phyloP scores from a whole-genome alignment of 306 rosid species.

The Quercus variabilis region DNA sequence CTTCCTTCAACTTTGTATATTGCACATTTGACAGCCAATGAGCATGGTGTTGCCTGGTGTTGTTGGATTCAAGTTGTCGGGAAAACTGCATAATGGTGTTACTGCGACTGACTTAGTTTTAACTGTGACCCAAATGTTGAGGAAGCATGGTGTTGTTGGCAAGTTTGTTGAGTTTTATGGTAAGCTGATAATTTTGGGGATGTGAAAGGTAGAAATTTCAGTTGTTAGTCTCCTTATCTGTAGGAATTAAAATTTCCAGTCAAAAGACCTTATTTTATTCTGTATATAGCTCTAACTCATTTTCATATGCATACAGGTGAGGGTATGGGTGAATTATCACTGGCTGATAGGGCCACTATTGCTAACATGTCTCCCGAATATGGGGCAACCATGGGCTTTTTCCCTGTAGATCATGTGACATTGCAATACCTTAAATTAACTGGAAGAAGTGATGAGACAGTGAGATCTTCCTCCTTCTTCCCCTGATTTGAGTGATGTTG shows the following conservation, averaged over 20 bases:
- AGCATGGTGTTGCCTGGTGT: conserved; percentile 25
- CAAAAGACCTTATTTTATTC: neutral
- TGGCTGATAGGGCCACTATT: conserved; percentile 11
- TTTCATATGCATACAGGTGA: conserved; percentile 1
- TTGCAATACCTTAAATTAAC: conserved; percentile 3
- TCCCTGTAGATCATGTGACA: conserved; percentile 10
- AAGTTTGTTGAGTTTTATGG: conserved; percentile 20
- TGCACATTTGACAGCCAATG: conserved; percentile 9
- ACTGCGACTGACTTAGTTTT: conserved; percentile 13
- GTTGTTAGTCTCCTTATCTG: neutral
- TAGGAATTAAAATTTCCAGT: neutral
- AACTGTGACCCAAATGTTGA: conserved; percentile 18
- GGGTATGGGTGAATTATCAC: conserved; percentile 3
- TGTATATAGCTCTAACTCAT: neutral
- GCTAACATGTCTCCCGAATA: conserved; percentile 14
- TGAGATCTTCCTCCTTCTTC: neutral
- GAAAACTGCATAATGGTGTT: conserved; percentile 13
- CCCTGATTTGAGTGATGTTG: neutral
- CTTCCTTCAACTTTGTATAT: neutral
- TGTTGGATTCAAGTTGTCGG: conserved; percentile 15
- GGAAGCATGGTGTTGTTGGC: conserved; percentile 18
- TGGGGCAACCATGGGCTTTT: conserved; percentile 12
- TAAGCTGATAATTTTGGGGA: neutral
- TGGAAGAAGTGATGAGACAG: neutral
- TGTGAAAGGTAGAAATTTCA: neutral